Percentiles rank a stretch among this genome's conserved stretches.
phyloP scores from a whole-genome alignment of 768 basidiomycete genomes.

The Tricholoma hemisulphureum region DNA sequence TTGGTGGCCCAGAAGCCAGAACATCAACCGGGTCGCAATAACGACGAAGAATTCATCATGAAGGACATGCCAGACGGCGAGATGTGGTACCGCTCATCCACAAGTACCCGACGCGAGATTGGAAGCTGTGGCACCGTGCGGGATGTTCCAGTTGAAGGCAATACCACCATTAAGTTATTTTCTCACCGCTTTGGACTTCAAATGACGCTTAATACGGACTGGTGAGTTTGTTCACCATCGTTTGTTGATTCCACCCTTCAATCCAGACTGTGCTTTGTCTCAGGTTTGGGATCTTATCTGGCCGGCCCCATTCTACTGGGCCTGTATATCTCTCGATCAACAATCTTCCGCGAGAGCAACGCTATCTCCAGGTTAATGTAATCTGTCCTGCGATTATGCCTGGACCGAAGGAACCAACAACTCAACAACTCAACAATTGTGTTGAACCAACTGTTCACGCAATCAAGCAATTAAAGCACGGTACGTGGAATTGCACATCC shows the following conservation, averaged over 20 bases:
- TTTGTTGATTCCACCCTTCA: no score
- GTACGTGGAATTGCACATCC: no score
- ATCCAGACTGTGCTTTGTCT: not conserved
- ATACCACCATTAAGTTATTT: not conserved
- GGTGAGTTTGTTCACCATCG: conserved; percentile 17
- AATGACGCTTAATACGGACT: conserved; percentile 24
- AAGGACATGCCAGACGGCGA: not conserved
- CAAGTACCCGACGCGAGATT: not conserved
- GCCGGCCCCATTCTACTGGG: conserved; percentile 25
- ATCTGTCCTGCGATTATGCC: conserved; percentile 21
- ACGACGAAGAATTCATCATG: not conserved
- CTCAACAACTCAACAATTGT: conserved; percentile 24
- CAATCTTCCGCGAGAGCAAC: conserved; percentile 18
- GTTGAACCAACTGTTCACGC: conserved; percentile 19
- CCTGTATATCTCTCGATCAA: conserved; percentile 23
- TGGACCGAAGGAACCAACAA: conserved; percentile 25
- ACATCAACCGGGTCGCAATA: not conserved
- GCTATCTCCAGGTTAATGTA: conserved; percentile 20
- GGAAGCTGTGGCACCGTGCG: not conserved
- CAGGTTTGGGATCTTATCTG: conserved; percentile 24
- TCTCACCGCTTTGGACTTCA: conserved; percentile 20
- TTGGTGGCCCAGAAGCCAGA: not conserved
- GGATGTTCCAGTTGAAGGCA: not conserved
- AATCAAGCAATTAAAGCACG: conserved; percentile 5
- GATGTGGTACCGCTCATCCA: not conserved